Evolutionary conservation across 495 filamentous ascomycete genomes (phyloP).

Genomic region (Aspergillus sclerotiicarbonarius): DNA sequence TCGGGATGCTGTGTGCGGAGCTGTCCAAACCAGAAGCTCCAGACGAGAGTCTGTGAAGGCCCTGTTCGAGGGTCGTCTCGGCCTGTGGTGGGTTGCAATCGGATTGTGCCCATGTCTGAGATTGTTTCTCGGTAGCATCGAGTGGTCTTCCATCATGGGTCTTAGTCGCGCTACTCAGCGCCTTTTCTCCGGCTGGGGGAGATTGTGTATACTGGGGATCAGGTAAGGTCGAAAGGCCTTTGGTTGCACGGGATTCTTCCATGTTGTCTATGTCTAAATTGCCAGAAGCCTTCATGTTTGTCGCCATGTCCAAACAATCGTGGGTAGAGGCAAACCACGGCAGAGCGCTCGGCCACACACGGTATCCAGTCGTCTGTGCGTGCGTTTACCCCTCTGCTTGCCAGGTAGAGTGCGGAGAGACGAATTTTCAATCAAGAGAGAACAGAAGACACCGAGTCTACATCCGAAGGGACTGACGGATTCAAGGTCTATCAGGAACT

Average conservation of each 20-base stretch:
- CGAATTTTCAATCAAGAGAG: not conserved
- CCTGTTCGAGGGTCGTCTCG: slow-evolving; percentile 13
- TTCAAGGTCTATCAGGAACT: not conserved
- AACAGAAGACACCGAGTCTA: not conserved
- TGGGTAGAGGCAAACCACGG: slow-evolving; percentile 18
- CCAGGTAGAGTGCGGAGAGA: not conserved
- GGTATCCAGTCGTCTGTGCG: not conserved
- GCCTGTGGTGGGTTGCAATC: slow-evolving; percentile 14
- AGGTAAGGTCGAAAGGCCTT: not conserved
- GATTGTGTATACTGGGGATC: not conserved
- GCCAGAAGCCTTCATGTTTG: slow-evolving; percentile 11
- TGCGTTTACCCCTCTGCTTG: not conserved
- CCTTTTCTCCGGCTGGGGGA: slow-evolving; percentile 6
- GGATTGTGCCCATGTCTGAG: slow-evolving; percentile 5
- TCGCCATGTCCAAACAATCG: slow-evolving; percentile 20
- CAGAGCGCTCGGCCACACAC: slow-evolving; percentile 8
- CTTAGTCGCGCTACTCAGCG: not conserved
- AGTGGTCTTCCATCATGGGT: not conserved
- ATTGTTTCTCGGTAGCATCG: slow-evolving; percentile 13
- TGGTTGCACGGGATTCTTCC: not conserved
- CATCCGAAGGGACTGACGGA: not conserved
- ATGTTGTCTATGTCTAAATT: slow-evolving; percentile 2
- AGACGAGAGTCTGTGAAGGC: slow-evolving; percentile 27
- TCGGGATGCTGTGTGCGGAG: slow-evolving; percentile 26
- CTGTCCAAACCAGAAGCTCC: slow-evolving; percentile 27